Evolutionary conservation across 2,329 filamentous ascomycete species (phyloP), one percentile per base, ranked within the genome.

Genomic region (Xylaria sp.): DNA sequence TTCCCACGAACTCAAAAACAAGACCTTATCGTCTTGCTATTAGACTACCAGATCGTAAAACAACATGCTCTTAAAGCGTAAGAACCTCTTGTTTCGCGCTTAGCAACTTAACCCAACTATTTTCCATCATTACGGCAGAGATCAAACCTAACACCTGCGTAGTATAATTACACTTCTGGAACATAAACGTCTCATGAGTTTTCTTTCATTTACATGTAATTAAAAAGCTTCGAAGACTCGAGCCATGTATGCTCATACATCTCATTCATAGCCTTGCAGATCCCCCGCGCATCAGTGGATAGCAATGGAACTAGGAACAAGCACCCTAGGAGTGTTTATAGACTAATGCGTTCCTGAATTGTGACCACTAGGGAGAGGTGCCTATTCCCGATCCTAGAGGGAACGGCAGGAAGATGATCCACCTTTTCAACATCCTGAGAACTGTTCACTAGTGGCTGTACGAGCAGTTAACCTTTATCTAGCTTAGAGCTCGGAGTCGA

Each of bases 211-310:
- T 9, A 37, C 2, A 9, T 18, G 46, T 48, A n/a, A 12, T 23
- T 2, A 46, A 23, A 23, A 4, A 10, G 18, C 18, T 50, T 34
- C 34, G 6, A 59, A 52, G 18, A 25, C 13, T 2, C 7, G 28
- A 48, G 6, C 39, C 37, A 28, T 28, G 15, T 56, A 25, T 3
- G 37, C 51, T 66, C 57, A 50, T 62, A 66, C 41, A 48, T n/a
- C 20, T 1, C 64, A 66, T 48, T 62, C 20, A 23, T 57, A 62
- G 57, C 50, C 41, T 55, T 50, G 48, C 56, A 54, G 64, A 62
- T 32, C 20, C 28, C n/a, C 37, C 37, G 55, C 6, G 34, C 18
- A 6, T 12, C 23, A 18, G 20, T 8, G 20, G n/a, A 39, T 23
- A 39, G 25, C 15, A 32, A 28, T 5, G 23, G 13, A 15, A 13